Base-by-base conservation (phyloP, 2,329 filamentous ascomycete species). In the Diaporthe helianthi region DNA sequence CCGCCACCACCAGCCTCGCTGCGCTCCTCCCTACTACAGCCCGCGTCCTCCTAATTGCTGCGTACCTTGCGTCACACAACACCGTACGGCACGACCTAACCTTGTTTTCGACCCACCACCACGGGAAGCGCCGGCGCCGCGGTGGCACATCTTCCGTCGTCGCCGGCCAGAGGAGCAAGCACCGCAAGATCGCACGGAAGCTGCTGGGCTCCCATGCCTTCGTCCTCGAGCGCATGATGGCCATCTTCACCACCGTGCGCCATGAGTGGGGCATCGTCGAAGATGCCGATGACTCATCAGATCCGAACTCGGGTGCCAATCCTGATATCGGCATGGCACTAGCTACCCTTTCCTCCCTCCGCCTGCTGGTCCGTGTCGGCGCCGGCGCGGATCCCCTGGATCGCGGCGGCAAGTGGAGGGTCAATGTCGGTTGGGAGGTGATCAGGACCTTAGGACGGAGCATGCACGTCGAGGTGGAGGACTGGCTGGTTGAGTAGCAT, bases 21-120 rank as follows among this genome's bases (percentile, higher is more conserved):
- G 77, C 82, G 29, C 82, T 89, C 5, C 84, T 96, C 7, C 92
- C 93, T 0, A 90, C 90, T 66, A 92, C 90, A 61, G 90, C 92
- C 2, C 90, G 92, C 49, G 86, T 92, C 65, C 85, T 95, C 33
- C 86, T 96, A 13, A 84, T 94, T 31, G 89, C 92, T 44, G 90
- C 92, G 4, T 96, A 96, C 79, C 87, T 96, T 3, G 91, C 93
- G 64, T 93, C 92, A 1, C 93, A 93, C 83, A 96, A 94, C 77
- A 87, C 91, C 17, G 82, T 91, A 1, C 86, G 89, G n/a, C 88
- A 92, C 76, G 93, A 96, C 78, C 82, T 88, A 5, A 84, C 88
- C 1, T 88, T 93, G 76, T 96, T 96, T 82, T 93, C 92, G 73
- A 93, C 92, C 15, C 86, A 88, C 75, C 86, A 90, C 68, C 79